Base-by-base conservation (phyloP, 345 rosid genomes). In the Euphorbia lathyris region DNA sequence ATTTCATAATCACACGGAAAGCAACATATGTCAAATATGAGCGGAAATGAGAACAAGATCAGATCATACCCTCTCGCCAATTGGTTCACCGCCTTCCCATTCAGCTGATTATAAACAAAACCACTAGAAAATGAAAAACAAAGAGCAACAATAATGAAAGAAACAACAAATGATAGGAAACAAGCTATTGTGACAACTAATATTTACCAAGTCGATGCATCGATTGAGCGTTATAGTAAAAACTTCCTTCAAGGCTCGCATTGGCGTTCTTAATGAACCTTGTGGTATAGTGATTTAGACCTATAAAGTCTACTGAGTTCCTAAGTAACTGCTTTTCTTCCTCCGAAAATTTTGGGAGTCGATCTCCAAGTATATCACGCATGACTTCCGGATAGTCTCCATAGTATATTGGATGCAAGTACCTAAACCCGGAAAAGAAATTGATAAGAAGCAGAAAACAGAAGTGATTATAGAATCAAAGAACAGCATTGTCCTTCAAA, bases 261-360 rank as follows among this genome's bases (percentile, higher is more conserved):
- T 81, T 55, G 34, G 60, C 77, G 77, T 94, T 84, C 81, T 88
- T 80, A 58, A 91, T 81, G 50, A 91, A 80, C 82, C 96, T 89
- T 26, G 98, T 67, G 40, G 98, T 89, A 67, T 94, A 94, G 63
- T 94, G 95, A 81, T 94, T 91, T 50, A 94, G 76, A 66, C 98
- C 97, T 72, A 94, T 68, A 78, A 91, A 94, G 81, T 91, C 97
- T 74, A 87, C 65, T 5, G 91, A 73, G 77, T 82, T 86, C 47
- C 78, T 71, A 60, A 89, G 84, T 78, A 91, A 70, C 61, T 79
- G 78, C 47, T 78, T 83, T 36, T 91, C 98, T 84, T 91, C 94
- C 42, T 83, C 73, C 1, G 88, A 79, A 79, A 93, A 93, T 61
- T 69, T 67, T 29, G 98, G 98, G 48, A 93, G 98, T 72, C 16